Evolutionary conservation across 1,139 yeast species (phyloP).

Genomic region (Zygosaccharomyces pseudobailii): DNA sequence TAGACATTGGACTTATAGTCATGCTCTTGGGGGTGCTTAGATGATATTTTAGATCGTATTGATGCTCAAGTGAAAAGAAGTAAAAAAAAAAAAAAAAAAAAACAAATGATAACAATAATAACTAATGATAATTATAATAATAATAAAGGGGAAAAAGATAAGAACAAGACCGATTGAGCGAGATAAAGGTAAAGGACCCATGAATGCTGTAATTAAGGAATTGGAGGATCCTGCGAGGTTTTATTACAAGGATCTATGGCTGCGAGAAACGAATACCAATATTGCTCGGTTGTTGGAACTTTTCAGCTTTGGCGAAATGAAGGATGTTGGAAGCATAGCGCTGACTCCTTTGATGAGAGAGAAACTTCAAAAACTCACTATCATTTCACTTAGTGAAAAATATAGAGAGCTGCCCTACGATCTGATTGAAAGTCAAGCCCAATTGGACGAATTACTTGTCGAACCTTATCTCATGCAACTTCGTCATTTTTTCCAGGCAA

Average conservation of each 20-base stretch:
- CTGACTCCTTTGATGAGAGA: slow-evolving; percentile 14
- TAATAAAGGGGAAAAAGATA: too few species aligned
- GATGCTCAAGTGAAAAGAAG: background rate
- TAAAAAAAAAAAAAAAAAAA: slow-evolving; percentile 1
- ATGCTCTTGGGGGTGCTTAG: too few species aligned
- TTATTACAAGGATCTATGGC: slow-evolving; percentile 28
- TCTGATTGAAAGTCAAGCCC: slow-evolving; percentile 13
- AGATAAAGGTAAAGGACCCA: background rate
- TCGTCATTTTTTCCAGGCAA: slow-evolving; percentile 17
- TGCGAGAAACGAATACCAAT: slow-evolving; percentile 6
- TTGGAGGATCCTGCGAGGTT: slow-evolving; percentile 19
- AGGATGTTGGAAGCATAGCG: slow-evolving; percentile 11
- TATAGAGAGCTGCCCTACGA: slow-evolving; percentile 17
- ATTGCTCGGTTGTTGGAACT: slow-evolving; percentile 21
- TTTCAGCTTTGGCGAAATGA: slow-evolving; percentile 27
- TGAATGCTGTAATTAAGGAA: background rate
- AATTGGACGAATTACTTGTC: slow-evolving; percentile 10
- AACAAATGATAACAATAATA: background rate
- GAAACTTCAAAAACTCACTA: slow-evolving; percentile 23
- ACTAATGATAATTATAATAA: too few species aligned
- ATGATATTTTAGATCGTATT: background rate
- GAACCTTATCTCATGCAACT: slow-evolving; percentile 23
- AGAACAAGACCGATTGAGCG: too few species aligned
- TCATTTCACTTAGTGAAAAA: slow-evolving; percentile 19
- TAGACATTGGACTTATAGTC: slow-evolving; percentile 18